Evolutionary conservation across 768 basidiomycete species (phyloP).

Genomic region (Boletus tomentosulus): DNA sequence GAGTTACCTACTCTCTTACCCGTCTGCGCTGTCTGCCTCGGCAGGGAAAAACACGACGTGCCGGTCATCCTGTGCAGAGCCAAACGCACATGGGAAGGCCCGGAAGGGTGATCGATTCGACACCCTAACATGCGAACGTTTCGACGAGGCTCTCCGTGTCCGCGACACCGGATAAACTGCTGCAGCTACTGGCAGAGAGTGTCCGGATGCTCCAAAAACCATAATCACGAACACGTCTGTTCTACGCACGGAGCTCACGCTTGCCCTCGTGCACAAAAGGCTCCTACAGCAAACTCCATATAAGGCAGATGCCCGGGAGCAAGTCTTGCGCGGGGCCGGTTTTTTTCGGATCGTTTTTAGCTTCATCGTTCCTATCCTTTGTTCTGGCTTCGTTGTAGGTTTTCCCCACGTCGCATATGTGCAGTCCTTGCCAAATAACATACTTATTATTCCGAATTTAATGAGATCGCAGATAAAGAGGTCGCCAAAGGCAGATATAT

Average conservation of each 20-base stretch:
- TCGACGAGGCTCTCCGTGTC: not conserved
- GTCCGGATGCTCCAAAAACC: not conserved
- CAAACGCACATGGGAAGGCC: no score
- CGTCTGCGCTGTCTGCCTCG: no score
- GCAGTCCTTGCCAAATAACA: constrained; percentile 9
- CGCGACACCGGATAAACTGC: not conserved
- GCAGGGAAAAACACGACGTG: no score
- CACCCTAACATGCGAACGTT: no score
- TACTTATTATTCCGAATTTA: not conserved
- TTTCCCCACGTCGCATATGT: not conserved
- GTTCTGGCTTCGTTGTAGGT: constrained; percentile 1
- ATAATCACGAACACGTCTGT: not conserved
- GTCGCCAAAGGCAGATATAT: not conserved
- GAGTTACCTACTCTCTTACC: no score
- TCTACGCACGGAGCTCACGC: not conserved
- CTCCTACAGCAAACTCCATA: not conserved
- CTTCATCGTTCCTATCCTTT: not conserved
- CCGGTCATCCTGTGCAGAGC: no score
- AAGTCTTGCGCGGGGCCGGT: no score
- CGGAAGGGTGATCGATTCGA: no score
- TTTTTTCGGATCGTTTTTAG: no score
- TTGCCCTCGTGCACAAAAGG: not conserved
- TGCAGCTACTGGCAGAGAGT: not conserved
- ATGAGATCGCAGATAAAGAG: not conserved
- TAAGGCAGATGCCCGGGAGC: not conserved